Base-by-base conservation (phyloP, 805 yeast species). In the Schwanniomyces pseudopolymorphus region DNA sequence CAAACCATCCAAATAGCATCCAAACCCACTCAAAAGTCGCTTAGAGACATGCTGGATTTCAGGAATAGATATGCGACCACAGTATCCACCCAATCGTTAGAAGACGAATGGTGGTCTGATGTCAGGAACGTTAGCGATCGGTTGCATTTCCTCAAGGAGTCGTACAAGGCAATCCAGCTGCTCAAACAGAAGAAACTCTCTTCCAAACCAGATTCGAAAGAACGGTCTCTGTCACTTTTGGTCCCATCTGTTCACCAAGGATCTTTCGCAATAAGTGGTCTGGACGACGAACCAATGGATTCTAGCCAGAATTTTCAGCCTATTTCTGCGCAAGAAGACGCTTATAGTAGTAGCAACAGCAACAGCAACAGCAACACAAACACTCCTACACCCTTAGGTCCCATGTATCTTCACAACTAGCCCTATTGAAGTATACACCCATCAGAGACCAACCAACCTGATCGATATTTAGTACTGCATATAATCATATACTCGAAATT, bases 121-220 rank as follows among this genome's bases (percentile, higher is more conserved):
- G 47, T 60, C 7, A 50, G 52, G 39, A 49, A 51, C 36, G 61
- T 67, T 4, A 51, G 61, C 42, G 63, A 63, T 33, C 45, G 68
- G 39, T 48, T 67, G 21, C 59, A 57, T 40, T 51, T 64, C 19
- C 54, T 69, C 31, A 59, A 58, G 40, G 71, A 65, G 39, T 54
- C 60, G 2, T 65, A 63, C 46, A 56, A 52, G 38, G 46, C 66
- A 1, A 53, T 66, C 3, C 66, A 58, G 27, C 33, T 49, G 7
- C 45, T 60, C 37, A 61, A 60, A 44, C 56, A 55, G 42, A 51
- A 48, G 35, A 55, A 48, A 41, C 21, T 37, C 14, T n/a, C 38
- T 3, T 43, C 49, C 1, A 46, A 45, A 10, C 21, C 42, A 8
- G 45, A 43, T 14, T 11, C 11, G 20, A 39, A 39, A 19, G 36